Evolutionary conservation across 805 yeast species (phyloP), one percentile per base, ranked within the genome.

Genomic region (Zygotorulaspora chibaensis): DNA sequence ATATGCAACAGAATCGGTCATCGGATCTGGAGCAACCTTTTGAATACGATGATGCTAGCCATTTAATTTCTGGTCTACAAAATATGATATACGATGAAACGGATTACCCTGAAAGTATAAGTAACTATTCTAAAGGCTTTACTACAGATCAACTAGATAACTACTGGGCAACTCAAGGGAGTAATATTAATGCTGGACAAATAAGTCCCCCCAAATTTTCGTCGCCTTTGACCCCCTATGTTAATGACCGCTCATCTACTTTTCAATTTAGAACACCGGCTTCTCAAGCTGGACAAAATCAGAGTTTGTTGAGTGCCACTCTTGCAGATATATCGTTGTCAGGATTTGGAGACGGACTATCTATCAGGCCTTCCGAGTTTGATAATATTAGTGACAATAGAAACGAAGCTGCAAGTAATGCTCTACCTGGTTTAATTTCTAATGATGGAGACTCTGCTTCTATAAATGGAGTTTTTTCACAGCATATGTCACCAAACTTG

Each of bases 61-160:
- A 61, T 47, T 39, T 60, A 28, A 54, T 63, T 18, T 59, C 59
- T 15, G 65, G 67, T n/a, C 46, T 65, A 25, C 60, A 61, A 49
- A 59, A 62, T 48, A 58, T 63, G 57, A 59, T 63, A 13, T 58
- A 53, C 40, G 64, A 62, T 23, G 68, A 64, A 40, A 51, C 56
- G 1, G 68, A 61, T 36, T 52, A 52, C 38, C 58, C 63, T 7
- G 60, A 57, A 16, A 54, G 54, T 10, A 55, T 58, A 11, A 62
- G 64, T 39, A 62, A 57, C 28, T 55, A 53, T 43, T 63, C 64
- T 15, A 63, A 61, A 33, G 59, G 58, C 2, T 60, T 58, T 35
- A 64, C 66, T 3, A 63, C 59, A 2, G 72, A 57, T 59, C 68
- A 64, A 64, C 57, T 69, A 27, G 68, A 64, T 46, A 59, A 56